Evolutionary conservation across 1,139 yeast species (phyloP).

Genomic region (Zygosaccharomyces pseudobailii): DNA sequence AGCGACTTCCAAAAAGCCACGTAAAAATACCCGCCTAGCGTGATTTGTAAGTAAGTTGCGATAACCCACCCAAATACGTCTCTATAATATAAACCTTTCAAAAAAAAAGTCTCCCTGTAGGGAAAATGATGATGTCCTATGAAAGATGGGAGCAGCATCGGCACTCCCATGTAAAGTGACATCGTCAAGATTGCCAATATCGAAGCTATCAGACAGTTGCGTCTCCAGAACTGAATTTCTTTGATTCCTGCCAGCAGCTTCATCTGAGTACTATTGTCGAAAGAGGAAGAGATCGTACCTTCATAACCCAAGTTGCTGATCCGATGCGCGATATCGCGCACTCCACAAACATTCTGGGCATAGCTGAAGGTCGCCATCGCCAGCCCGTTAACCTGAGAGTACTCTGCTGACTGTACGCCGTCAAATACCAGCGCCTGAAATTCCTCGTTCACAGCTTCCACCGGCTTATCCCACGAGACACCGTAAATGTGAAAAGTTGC

Average conservation of each 20-base stretch:
- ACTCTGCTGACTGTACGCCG: conserved; percentile 6
- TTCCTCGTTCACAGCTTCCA: conserved; percentile 1
- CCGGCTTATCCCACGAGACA: background rate
- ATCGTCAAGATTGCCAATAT: conserved; percentile 21
- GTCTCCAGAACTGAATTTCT: conserved; percentile 69
- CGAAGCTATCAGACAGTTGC: conserved; percentile 46
- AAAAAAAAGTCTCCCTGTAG: conserved; percentile 18
- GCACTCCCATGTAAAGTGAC: conserved; percentile 29
- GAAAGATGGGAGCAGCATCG: conserved; percentile 21
- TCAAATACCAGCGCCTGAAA: conserved; percentile 4
- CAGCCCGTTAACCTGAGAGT: background rate
- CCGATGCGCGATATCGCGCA: conserved; percentile 50
- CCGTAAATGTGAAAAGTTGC: conserved; percentile 3
- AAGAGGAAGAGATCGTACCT: conserved; percentile 37
- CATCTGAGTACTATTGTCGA: conserved; percentile 47
- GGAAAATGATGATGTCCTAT: conserved; percentile 19
- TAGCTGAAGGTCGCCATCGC: conserved; percentile 36
- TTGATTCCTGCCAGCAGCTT: conserved; percentile 61
- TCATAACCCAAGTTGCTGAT: conserved; percentile 48
- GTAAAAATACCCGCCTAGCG: conserved; percentile 58
- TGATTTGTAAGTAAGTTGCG: conserved; percentile 63
- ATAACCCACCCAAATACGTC: conserved; percentile 59
- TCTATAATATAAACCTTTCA: conserved; percentile 54
- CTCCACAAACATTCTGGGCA: conserved; percentile 46
- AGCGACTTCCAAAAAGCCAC: conserved; percentile 62